phyloP scores from a whole-genome alignment of 1,284 basidiomycete genomes.

The Ganoderma sp. region DNA sequence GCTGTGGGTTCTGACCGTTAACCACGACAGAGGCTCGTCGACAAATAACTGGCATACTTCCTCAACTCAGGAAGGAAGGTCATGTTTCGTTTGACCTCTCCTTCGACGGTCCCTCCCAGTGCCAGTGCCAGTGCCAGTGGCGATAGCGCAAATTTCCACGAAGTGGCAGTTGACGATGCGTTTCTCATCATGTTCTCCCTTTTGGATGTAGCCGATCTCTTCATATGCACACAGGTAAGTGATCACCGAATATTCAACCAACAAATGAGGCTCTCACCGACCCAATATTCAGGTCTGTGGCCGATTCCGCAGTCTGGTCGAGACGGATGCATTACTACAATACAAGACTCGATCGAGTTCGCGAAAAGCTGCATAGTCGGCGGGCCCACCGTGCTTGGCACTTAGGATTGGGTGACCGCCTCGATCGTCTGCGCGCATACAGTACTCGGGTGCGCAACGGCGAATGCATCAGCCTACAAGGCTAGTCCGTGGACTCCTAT shows the following conservation, averaged over 20 bases:
- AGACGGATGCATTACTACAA: neutral
- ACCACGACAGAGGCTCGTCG: too few species aligned
- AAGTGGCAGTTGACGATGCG: neutral
- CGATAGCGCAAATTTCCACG: neutral
- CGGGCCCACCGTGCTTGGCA: neutral
- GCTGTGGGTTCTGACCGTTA: too few species aligned
- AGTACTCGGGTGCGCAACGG: neutral
- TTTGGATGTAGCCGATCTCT: neutral
- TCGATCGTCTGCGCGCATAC: neutral
- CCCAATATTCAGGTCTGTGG: neutral
- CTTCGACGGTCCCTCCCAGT: neutral
- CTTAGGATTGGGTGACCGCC: neutral
- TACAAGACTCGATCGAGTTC: neutral
- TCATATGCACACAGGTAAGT: neutral
- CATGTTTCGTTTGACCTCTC: neutral
- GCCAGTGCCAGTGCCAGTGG: too few species aligned
- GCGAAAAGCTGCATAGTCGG: neutral
- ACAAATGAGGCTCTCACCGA: neutral
- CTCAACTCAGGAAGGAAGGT: too few species aligned
- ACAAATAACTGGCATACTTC: too few species aligned
- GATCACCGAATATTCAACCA: neutral
- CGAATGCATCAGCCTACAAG: neutral
- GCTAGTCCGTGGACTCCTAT: neutral
- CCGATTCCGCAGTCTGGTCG: neutral
- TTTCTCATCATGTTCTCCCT: slow-evolving; percentile 4